phyloP scores from a whole-genome alignment of 805 yeast genomes.

The Zygosaccharomyces bisporus region DNA sequence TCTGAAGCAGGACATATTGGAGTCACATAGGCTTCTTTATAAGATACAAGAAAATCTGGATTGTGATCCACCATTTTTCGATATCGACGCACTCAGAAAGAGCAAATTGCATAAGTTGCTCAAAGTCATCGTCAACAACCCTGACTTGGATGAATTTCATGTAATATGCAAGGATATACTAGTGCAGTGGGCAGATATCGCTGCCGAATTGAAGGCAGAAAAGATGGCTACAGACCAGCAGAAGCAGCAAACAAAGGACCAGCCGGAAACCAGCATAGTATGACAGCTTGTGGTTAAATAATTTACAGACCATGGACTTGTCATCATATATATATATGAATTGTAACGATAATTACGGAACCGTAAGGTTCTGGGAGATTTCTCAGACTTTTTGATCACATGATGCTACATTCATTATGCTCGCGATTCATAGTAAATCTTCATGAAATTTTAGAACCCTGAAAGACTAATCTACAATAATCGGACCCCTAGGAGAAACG shows the following conservation, averaged over 20 bases:
- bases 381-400: background rate
- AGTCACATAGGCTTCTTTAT: conserved; percentile 27
- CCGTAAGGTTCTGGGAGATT: no score
- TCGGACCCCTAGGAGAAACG: background rate
- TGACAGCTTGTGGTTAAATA: background rate
- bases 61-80: conserved; percentile 32
- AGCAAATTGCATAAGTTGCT: conserved; percentile 34
- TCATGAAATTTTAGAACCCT: background rate
- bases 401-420: background rate
- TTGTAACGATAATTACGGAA: conserved; percentile 2
- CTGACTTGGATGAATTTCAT: conserved; percentile 31
- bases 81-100: conserved; percentile 28
- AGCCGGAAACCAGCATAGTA: conserved; percentile 2
- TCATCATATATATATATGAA: background rate
- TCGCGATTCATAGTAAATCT: no score
- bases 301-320: background rate
- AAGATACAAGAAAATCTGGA: conserved; percentile 27
- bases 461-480: background rate
- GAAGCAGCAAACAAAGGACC: conserved; percentile 5
- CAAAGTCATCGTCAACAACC: conserved; percentile 29
- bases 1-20: conserved; percentile 23
- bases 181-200: conserved; percentile 24
- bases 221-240: conserved; percentile 18
- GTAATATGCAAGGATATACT: conserved; percentile 27
- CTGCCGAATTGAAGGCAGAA: conserved; percentile 26